These are phyloP conservation scores for Parathielavia hyrcaniae DNA, from an alignment of 495 filamentous ascomycete genomes.

Conservation along the genomic window DNA sequence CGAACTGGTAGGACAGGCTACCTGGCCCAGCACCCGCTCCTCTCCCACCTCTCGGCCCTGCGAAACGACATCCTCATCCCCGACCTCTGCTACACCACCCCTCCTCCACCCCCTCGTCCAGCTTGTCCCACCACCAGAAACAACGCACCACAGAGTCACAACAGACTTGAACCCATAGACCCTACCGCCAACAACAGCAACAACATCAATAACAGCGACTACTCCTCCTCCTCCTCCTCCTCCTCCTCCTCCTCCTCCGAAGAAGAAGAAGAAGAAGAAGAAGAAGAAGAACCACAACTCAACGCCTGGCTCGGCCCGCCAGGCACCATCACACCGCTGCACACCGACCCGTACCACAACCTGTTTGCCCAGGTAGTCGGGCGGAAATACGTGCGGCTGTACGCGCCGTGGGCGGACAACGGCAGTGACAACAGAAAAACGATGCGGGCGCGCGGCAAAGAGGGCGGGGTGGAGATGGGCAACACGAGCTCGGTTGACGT, in stretches of 20 bases:
- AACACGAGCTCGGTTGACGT: constrained; percentile 81
- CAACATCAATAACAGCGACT: neutral
- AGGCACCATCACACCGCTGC: constrained; percentile 83
- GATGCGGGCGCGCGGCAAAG: constrained; percentile 59
- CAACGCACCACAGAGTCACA: too few species aligned
- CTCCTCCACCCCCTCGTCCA: constrained; percentile 47
- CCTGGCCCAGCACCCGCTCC: constrained; percentile 70
- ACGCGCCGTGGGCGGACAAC: constrained; percentile 55
- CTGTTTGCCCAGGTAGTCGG: constrained; percentile 87
- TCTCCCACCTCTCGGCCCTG: constrained; percentile 61
- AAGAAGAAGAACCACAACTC: constrained; percentile 38
- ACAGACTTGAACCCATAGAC: too few species aligned
- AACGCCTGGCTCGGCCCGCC: constrained; percentile 93
- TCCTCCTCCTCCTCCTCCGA: too few species aligned
- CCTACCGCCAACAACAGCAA: neutral
- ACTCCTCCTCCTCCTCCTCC: too few species aligned
- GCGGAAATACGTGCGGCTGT: constrained; percentile 82
- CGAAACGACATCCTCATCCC: constrained; percentile 71
- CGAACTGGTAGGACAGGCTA: constrained; percentile 54
- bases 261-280: constrained; percentile 13
- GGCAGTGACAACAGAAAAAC: constrained; percentile 14
- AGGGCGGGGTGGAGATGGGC: constrained; percentile 79
- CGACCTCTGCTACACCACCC: constrained; percentile 75
- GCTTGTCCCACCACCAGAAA: constrained; percentile 26
- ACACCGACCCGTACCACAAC: constrained; percentile 93